Percentiles rank a stretch among this genome's conserved stretches.
Evolutionary conservation across 768 basidiomycete genomes (phyloP).

Genomic region (Boletus tylopilopsis): DNA sequence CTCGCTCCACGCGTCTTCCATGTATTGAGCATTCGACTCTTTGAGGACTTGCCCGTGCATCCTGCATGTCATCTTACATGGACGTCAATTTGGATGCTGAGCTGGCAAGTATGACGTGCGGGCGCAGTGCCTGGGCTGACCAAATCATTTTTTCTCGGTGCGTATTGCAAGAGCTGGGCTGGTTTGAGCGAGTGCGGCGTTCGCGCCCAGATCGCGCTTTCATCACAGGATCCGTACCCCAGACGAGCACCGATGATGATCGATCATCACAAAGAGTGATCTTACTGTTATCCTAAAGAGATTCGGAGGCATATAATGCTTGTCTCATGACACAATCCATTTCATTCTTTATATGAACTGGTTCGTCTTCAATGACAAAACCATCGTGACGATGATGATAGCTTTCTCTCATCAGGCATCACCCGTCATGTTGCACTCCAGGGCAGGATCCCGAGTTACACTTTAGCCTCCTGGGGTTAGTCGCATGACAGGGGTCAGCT

Average conservation of each 20-base stretch:
- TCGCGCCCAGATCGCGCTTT: neutral
- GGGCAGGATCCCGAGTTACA: neutral
- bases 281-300: neutral
- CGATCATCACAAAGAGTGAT: neutral
- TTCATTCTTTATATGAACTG: constrained; percentile 8
- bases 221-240: neutral
- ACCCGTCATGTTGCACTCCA: too few relatives aligned
- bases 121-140: neutral
- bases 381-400: neutral
- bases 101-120: neutral
- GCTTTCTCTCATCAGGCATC: neutral
- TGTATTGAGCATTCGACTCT: neutral
- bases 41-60: constrained; percentile 11
- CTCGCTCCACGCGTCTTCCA: neutral
- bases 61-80: neutral
- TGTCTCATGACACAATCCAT: constrained; percentile 1
- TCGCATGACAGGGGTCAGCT: neutral
- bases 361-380: neutral
- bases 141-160: neutral
- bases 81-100: neutral
- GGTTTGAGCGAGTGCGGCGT: neutral
- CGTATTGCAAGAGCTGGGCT: neutral
- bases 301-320: constrained; percentile 6
- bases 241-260: constrained; percentile 1
- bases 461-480: neutral